These are phyloP conservation scores for Fraxinus albicans DNA, from an alignment of 305 asterid species.

Conservation along the genomic window DNA sequence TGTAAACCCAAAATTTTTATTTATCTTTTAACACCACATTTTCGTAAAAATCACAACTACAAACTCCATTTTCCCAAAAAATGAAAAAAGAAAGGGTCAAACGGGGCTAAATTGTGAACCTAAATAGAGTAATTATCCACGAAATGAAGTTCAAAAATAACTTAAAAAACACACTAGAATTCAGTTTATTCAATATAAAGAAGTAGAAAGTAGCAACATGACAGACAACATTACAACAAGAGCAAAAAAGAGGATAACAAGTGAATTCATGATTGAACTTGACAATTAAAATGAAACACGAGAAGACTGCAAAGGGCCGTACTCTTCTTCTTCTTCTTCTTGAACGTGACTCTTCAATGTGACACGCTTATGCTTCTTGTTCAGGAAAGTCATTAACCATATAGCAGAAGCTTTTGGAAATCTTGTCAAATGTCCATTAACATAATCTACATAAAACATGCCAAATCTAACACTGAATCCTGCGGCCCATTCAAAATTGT, in stretches of 20 bases:
- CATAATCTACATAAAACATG: constrained; percentile 32
- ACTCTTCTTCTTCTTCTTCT: not conserved
- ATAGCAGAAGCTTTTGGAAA: too few relatives aligned
- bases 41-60: too few relatives aligned
- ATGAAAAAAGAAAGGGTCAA: too few relatives aligned
- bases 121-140: too few relatives aligned
- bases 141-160: not conserved
- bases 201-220: not conserved
- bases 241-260: not conserved
- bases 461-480: constrained; percentile 44
- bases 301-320: not conserved
- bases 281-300: not conserved
- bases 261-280: not conserved
- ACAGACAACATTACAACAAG: not conserved
- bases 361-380: too few relatives aligned
- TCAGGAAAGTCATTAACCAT: too few relatives aligned
- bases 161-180: not conserved
- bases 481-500: constrained; percentile 43
- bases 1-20: too few relatives aligned
- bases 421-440: constrained; percentile 30
- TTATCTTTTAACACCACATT: too few relatives aligned
- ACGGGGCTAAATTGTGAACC: too few relatives aligned
- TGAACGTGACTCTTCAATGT: too few relatives aligned
- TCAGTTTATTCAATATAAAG: not conserved
- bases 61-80: too few relatives aligned